Percentiles rank a stretch among this genome's conserved stretches.
Conservation (phyloP, 2,329 filamentous ascomycete genomes). For the Pestalotiopsis sp. region DNA sequence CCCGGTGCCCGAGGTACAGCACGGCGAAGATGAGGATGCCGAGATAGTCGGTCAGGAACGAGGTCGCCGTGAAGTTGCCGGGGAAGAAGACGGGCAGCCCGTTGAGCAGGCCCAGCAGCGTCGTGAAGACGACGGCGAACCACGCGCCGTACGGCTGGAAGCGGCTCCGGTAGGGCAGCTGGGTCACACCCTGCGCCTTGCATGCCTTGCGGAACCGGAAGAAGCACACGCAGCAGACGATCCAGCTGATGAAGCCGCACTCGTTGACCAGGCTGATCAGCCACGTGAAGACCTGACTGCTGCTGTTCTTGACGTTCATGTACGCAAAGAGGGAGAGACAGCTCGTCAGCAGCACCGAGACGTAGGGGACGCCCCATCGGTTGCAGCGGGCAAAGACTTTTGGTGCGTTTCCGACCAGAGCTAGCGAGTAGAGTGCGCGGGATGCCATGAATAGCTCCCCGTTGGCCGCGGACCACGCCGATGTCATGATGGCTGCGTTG, state of each 20-base stretch:
- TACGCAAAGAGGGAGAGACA: conserved; percentile 64
- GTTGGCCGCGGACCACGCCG: conserved; percentile 42
- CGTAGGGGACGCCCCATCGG: conserved; percentile 42
- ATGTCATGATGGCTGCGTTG: conserved; percentile 38
- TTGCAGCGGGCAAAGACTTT: conserved; percentile 45
- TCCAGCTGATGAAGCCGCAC: conserved; percentile 55
- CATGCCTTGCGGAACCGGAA: conserved; percentile 58
- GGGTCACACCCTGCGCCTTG: conserved; percentile 40
- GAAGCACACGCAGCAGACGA: conserved; percentile 55
- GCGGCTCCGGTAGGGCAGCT: conserved; percentile 51
- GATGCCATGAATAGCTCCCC: conserved; percentile 47
- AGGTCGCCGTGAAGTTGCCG: conserved; percentile 53
- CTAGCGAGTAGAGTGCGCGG: conserved; percentile 49
- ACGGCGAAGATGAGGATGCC: conserved; percentile 62
- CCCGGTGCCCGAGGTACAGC: conserved; percentile 53
- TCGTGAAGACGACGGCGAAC: conserved; percentile 51
- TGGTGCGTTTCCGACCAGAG: conserved; percentile 49
- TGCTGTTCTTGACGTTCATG: conserved; percentile 59
- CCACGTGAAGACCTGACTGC: conserved; percentile 63
- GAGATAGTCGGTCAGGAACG: conserved; percentile 65
- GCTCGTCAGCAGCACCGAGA: conserved; percentile 45
- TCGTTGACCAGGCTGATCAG: conserved; percentile 56
- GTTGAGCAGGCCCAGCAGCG: conserved; percentile 58
- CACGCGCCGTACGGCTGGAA: conserved; percentile 61
- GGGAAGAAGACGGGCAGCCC: conserved; percentile 67